Conservation (phyloP, 1,139 yeast species). For the Geotrichum restrictum region DNA sequence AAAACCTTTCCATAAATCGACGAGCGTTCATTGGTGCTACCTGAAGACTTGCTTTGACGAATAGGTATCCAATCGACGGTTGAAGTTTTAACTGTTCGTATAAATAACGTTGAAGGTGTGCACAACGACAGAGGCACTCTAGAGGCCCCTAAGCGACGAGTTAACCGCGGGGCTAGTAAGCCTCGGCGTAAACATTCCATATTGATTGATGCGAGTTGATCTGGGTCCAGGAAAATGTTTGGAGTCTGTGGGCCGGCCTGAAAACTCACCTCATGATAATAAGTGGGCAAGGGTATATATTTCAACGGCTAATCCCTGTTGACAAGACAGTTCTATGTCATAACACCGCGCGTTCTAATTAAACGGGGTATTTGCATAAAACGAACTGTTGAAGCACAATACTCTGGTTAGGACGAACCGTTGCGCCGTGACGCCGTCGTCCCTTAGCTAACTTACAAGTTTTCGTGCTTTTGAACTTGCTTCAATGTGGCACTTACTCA, state of each 20-base stretch:
- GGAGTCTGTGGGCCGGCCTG: background rate
- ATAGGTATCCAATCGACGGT: constrained; percentile 84
- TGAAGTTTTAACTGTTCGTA: constrained; percentile 53
- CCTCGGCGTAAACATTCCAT: constrained; percentile 11
- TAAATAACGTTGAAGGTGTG: background rate
- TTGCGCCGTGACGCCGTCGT: too few relatives aligned
- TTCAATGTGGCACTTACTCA: too few relatives aligned
- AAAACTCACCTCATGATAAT: background rate
- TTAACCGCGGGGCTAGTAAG: background rate
- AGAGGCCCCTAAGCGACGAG: background rate
- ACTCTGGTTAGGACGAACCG: too few relatives aligned
- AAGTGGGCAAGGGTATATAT: background rate
- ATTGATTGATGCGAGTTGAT: background rate
- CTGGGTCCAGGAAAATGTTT: background rate
- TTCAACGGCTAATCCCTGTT: too few relatives aligned
- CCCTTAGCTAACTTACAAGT: too few relatives aligned
- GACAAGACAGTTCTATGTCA: too few relatives aligned
- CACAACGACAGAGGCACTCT: background rate
- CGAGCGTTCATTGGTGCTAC: constrained; percentile 35
- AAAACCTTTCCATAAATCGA: constrained; percentile 33
- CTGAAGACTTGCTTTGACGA: constrained; percentile 48
- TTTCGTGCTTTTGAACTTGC: too few relatives aligned
- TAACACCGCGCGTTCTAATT: too few relatives aligned
- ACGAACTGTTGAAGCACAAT: too few relatives aligned
- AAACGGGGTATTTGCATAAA: too few relatives aligned